Base-by-base conservation (phyloP, 352 stramenopile species). In the Ophiocytium majus region DNA sequence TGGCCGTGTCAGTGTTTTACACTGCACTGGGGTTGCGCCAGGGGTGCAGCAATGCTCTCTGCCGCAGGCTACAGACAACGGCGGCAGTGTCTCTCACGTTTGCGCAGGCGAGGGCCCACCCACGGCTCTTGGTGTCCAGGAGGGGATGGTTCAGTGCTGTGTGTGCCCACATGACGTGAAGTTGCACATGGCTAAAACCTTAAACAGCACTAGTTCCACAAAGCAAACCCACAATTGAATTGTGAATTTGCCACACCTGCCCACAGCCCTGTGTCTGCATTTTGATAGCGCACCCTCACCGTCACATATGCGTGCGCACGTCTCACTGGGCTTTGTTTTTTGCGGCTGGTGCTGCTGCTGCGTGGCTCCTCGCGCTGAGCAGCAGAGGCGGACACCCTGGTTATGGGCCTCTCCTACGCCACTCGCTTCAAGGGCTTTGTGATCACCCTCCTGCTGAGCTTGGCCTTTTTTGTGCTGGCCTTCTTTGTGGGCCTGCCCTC, bases 401-500 rank as follows among this genome's bases (percentile, higher is more conserved):
- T 88, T 1, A 76, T 88, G 79, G 84, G 84, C 32, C 79, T 88
- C 63, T 82, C 84, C 10, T 88, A 88, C 36, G 36, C 76, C 23
- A 79, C 86, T 35, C 50, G 84, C 49, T 88, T 88, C 80, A 88
- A 88, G 43, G 85, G 81, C 9, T 91, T 91, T 36, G 87, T 91
- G 14, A 35, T 84, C 33, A 31, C 81, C 17, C 66, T 91, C 0
- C 49, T 90, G 23, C 31, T 91, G n/a, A 84, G 82, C 49, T 32
- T 86, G 17, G n/a, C 88, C 28, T 91, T 91, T 81, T 91, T 91
- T 82, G 34, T 71, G 9, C 80, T 91, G 33, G 86, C 89, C 19
- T 89, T 91, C 76, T 86, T 91, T 49, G 83, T 92, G 10, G 88
- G 88, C 10, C 86, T 91, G 1, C 86, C 87, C 0, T 82, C 79